phyloP scores from a whole-genome alignment of 345 rosid species.

The Ceriops decandra region DNA sequence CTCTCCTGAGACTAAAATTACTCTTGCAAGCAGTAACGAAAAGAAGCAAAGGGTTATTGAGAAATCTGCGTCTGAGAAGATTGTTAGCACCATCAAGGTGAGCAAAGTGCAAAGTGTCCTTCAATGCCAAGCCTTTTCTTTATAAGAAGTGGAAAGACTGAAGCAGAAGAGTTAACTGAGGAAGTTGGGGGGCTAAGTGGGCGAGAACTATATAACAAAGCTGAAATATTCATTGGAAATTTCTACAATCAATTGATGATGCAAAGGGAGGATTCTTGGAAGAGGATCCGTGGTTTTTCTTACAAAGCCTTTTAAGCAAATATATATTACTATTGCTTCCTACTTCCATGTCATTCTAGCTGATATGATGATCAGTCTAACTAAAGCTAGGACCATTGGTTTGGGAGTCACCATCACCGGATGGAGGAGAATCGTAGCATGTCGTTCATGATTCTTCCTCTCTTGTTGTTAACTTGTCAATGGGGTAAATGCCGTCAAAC shows the following conservation, averaged over 20 bases:
- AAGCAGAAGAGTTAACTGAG: constrained; percentile 20
- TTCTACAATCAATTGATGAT: constrained; percentile 65
- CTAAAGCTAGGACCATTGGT: too few species aligned
- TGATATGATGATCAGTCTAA: too few species aligned
- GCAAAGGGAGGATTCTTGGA: constrained; percentile 64
- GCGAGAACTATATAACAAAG: constrained; percentile 39
- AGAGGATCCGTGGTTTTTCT: constrained; percentile 19
- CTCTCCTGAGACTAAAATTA: background rate
- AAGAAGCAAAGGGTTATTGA: constrained; percentile 23
- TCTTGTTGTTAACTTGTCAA: too few species aligned
- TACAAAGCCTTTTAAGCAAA: too few species aligned
- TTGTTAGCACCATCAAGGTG: constrained; percentile 5
- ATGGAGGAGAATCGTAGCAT: too few species aligned
- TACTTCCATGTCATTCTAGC: too few species aligned
- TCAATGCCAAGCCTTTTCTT: constrained; percentile 62
- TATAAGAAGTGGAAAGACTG: constrained; percentile 38
- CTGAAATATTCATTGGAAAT: constrained; percentile 57
- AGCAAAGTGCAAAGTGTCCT: constrained; percentile 42
- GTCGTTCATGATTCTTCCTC: too few species aligned
- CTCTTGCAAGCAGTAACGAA: background rate
- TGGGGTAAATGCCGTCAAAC: too few species aligned
- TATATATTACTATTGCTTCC: background rate
- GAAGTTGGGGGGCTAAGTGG: constrained; percentile 23
- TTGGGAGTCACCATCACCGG: too few species aligned
- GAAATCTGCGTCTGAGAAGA: constrained; percentile 39